phyloP scores from a whole-genome alignment of 169 alveolate species.

The Plasmodium sp. region DNA sequence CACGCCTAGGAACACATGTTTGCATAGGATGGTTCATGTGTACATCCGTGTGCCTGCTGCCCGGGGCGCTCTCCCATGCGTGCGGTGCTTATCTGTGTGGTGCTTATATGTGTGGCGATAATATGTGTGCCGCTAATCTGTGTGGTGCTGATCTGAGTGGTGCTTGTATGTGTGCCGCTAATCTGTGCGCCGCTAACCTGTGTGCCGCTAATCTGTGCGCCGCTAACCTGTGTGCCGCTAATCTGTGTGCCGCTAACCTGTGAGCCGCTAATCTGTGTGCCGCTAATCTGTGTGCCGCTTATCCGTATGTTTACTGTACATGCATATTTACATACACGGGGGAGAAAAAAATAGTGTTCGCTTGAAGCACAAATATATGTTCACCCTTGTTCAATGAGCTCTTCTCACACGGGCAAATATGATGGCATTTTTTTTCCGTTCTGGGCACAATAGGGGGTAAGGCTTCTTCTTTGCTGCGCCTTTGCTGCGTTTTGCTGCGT shows the following conservation, averaged over 20 bases:
- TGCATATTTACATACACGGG: neutral
- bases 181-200: neutral
- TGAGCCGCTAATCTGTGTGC: neutral
- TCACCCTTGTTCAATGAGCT: neutral
- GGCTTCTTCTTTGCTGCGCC: neutral
- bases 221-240: neutral
- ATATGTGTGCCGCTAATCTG: neutral
- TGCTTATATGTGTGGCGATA: neutral
- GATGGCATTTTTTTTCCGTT: neutral
- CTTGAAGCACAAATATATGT: neutral
- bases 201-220: neutral
- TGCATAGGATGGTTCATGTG: neutral
- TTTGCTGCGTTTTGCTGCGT: neutral
- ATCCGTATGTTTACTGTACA: neutral
- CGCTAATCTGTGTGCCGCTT: neutral
- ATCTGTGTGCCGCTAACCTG: neutral
- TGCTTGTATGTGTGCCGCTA: neutral
- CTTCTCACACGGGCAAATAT: neutral
- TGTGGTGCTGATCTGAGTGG: too few relatives aligned
- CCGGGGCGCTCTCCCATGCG: neutral
- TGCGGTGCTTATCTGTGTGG: neutral
- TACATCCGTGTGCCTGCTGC: neutral
- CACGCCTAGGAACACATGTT: constrained; percentile 4
- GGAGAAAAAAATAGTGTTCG: neutral
- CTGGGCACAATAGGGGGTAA: neutral